Evolutionary conservation across 176 grass and related monocot genomes (phyloP), one percentile per base, ranked within the genome.

Genomic region (Juncus effusus): DNA sequence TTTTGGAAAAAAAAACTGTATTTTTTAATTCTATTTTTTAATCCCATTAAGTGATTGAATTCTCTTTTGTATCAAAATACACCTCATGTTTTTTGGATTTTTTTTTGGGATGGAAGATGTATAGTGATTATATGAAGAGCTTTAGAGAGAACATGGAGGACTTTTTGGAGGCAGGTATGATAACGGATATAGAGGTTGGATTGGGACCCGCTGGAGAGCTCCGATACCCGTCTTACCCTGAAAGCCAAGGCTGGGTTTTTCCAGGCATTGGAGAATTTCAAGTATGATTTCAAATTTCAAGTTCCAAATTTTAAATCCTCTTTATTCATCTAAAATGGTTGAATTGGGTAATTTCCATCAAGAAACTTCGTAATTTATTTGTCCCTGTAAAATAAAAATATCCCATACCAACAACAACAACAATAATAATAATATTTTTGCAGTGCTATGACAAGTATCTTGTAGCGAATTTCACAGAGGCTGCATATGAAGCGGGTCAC

Each of bases 251-350:
- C 55, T 96, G 93, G 88, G 59, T 10, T 6, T 96, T 55, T 84
- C 93, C 93, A 63, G 93, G 93, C 58, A 68, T 97, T 73, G 93
- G 93, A 66, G 93, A 82, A 74, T 97, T 91, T 79, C 87, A 87
- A 56, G 91, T 83, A 78, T 9, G 38, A 3, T 53, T 4, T 63
- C 57, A 14, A 15, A 28, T 69, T 69, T 69, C 5, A 55, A 56
- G n/a, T 55, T 11, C 19, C 19, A 28, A 28, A 28, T 28, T 28
- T 28, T 28, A 1, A 28, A 28, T 28, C 19, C 19, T 28, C 19
- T 28, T 28, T 28, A 28, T 28, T 28, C 19, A 28, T 28, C 19
- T 28, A 28, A 28, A 28, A 28, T 28, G 19, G 19, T 28, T 28
- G 19, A 28, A 28, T 28, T 28, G 19, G 19, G 19, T 28, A 28